Conservation (phyloP, 345 rosid genomes). For the Garcia nutans region DNA sequence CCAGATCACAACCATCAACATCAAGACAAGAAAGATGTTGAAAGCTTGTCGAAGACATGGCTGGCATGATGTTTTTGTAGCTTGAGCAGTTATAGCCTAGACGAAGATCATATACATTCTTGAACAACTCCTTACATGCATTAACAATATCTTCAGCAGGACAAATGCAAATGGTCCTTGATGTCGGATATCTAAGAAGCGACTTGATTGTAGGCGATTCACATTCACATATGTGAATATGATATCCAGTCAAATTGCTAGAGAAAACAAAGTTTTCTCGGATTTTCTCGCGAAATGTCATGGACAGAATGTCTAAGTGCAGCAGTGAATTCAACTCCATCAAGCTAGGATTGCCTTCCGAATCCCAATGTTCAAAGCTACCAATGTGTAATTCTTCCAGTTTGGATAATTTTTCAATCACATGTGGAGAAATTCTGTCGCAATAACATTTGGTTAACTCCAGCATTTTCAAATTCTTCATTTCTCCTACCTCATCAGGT, state of each 20-base stretch:
- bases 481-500: not conserved
- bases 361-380: not conserved
- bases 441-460: not conserved
- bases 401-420: not conserved
- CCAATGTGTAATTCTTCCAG: constrained; percentile 14
- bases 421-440: not conserved
- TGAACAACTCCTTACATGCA: constrained; percentile 2
- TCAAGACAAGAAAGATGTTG: not conserved
- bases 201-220: not conserved
- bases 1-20: not conserved
- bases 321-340: constrained; percentile 4
- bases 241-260: not conserved
- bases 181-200: not conserved
- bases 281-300: not conserved
- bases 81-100: not conserved
- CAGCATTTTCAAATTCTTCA: not conserved
- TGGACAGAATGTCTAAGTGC: not conserved
- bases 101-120: not conserved
- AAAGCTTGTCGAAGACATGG: not conserved
- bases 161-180: not conserved
- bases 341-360: not conserved
- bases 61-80: constrained; percentile 6
- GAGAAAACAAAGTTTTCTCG: not conserved
- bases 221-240: constrained; percentile 1
- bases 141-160: not conserved